These are phyloP conservation scores for Saksenaea oblongispora DNA, from an alignment of 371 early-diverging fungal genomes.

Conservation along the genomic window DNA sequence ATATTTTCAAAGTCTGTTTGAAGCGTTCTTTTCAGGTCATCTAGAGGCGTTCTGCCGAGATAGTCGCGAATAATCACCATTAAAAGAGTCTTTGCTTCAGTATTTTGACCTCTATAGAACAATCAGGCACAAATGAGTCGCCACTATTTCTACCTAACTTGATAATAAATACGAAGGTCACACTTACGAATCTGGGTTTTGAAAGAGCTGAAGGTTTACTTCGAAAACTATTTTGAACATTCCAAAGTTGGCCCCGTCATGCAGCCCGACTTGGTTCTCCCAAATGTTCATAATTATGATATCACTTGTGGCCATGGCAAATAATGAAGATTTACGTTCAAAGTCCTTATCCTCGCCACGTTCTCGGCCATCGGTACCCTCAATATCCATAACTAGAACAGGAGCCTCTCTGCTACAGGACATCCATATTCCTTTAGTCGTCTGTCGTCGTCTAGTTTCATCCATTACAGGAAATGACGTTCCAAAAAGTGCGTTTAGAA, in stretches of 20 bases:
- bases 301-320: conserved; percentile 94
- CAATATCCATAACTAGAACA: conserved; percentile 95
- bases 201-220: conserved; percentile 96
- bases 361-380: too few relatives aligned
- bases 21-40: conserved; percentile 78
- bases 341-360: conserved; percentile 99
- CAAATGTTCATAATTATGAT: conserved; percentile 97
- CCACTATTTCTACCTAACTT: too few relatives aligned
- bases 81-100: conserved; percentile 84
- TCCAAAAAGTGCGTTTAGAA: conserved; percentile 92
- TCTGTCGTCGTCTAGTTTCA: conserved; percentile 82
- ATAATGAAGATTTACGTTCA: conserved; percentile 97
- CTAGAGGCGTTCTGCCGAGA: conserved; percentile 86
- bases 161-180: too few relatives aligned
- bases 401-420: conserved; percentile 81
- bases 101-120: conserved; percentile 37
- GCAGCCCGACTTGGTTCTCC: conserved; percentile 97
- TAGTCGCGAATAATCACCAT: conserved; percentile 97
- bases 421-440: conserved; percentile 97
- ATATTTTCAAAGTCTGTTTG: conserved; percentile 86
- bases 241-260: conserved; percentile 99
- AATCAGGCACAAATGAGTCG: too few relatives aligned
- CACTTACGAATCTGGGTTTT: conserved; percentile 62
- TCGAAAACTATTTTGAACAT: conserved; percentile 97
- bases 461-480: conserved; percentile 95